Percentiles rank a stretch among this genome's conserved stretches.
These are phyloP conservation scores for Amylocystis lapponica DNA, from an alignment of 768 basidiomycete genomes.

Conservation along the genomic window DNA sequence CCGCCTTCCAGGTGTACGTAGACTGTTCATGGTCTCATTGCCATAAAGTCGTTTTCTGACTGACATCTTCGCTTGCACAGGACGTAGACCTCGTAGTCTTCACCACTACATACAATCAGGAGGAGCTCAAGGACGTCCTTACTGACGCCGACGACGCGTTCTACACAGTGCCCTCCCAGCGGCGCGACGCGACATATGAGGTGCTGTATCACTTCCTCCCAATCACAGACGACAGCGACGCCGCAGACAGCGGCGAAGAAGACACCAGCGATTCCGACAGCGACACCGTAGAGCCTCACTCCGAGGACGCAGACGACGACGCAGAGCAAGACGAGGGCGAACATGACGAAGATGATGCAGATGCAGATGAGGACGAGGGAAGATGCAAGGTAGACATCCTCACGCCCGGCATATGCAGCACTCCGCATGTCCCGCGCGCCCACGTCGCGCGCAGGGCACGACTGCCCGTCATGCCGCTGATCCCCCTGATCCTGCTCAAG, in stretches of 20 bases:
- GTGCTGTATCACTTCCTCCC: conserved; percentile 10
- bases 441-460: neutral
- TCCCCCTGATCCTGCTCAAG: conserved; percentile 22
- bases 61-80: neutral
- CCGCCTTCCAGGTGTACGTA: conserved; percentile 32
- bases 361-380: neutral
- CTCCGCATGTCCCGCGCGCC: neutral
- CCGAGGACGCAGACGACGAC: no score
- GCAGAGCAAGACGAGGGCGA: no score
- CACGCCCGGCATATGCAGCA: conserved; percentile 1
- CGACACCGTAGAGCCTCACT: no score
- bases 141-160: conserved; percentile 7
- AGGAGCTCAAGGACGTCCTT: conserved; percentile 12
- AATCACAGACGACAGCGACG: no score
- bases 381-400: conserved; percentile 10
- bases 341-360: neutral
- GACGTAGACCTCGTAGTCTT: conserved; percentile 8
- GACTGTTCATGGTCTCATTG: neutral
- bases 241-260: no score
- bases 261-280: no score
- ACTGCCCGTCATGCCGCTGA: conserved; percentile 21
- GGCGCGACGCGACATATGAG: conserved; percentile 10
- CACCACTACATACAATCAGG: conserved; percentile 6
- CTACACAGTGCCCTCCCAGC: conserved; percentile 9
- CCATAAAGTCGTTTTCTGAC: neutral